A percentile compares a stretch with the other conserved stretches of the same genome.
These are phyloP conservation scores for Ophiocordyceps camponoti-leonardi DNA, from an alignment of 2,329 filamentous ascomycete species.

Conservation along the genomic window DNA sequence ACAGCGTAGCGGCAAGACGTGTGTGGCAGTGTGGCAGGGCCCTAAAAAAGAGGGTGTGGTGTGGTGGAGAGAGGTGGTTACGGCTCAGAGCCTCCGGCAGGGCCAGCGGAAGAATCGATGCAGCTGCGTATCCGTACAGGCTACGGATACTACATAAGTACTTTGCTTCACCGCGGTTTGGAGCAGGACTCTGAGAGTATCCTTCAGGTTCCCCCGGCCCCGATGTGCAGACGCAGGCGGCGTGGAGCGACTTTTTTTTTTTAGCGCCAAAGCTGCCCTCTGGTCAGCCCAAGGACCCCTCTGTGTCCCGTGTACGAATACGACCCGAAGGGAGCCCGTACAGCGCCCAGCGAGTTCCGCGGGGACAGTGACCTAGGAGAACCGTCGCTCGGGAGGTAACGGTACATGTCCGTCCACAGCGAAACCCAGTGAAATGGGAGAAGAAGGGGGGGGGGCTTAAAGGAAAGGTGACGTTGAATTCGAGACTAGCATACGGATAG, in stretches of 20 bases:
- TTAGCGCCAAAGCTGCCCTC: background rate
- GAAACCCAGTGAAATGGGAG: no score
- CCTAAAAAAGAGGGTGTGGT: no score
- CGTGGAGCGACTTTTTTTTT: background rate
- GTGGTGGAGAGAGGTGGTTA: background rate
- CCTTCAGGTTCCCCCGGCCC: background rate
- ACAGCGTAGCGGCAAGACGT: background rate
- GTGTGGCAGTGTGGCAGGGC: background rate
- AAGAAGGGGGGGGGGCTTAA: no score
- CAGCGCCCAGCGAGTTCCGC: background rate
- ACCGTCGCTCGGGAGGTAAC: background rate
- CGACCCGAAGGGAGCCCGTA: background rate
- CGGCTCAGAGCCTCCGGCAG: background rate
- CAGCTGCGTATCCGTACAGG: background rate
- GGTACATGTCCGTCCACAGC: no score
- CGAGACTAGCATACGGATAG: no score
- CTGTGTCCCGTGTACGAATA: background rate
- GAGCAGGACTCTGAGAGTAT: no score
- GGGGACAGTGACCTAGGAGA: background rate
- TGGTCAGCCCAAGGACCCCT: background rate
- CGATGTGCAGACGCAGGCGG: background rate
- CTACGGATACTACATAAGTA: no score
- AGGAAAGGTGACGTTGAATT: no score
- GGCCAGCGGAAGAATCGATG: background rate
- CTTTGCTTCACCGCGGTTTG: no score